Evolutionary conservation across 2,329 filamentous ascomycete genomes (phyloP).

Genomic region (Fusarium proliferatum): DNA sequence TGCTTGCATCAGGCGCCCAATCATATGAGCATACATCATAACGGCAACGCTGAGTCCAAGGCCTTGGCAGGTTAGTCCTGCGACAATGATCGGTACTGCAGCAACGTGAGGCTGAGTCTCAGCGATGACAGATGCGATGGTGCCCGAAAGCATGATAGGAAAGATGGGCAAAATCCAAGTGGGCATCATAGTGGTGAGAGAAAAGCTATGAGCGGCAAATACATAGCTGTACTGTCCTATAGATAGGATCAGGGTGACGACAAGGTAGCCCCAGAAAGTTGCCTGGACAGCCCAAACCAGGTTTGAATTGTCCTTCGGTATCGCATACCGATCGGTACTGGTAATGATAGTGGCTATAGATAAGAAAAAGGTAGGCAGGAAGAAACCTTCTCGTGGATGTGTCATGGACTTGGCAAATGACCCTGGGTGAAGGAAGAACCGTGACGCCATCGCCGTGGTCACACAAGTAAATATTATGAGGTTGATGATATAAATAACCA

Average conservation of each 20-base stretch:
- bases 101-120: constrained; percentile 66
- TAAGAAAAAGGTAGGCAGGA: constrained; percentile 78
- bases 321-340: constrained; percentile 72
- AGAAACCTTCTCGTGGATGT: constrained; percentile 75
- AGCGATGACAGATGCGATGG: constrained; percentile 74
- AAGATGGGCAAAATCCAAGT: constrained; percentile 82
- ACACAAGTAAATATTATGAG: constrained; percentile 70
- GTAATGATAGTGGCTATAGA: constrained; percentile 74
- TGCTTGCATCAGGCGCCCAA: constrained; percentile 73
- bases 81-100: constrained; percentile 72
- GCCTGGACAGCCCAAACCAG: constrained; percentile 69
- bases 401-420: constrained; percentile 66
- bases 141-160: constrained; percentile 78
- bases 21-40: constrained; percentile 78
- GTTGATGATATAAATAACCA: constrained; percentile 75
- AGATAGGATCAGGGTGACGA: constrained; percentile 67
- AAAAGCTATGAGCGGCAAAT: constrained; percentile 68
- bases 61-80: constrained; percentile 75
- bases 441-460: constrained; percentile 62
- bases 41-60: constrained; percentile 73
- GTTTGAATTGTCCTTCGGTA: constrained; percentile 63
- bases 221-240: constrained; percentile 75
- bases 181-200: constrained; percentile 75
- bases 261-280: constrained; percentile 76
- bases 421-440: constrained; percentile 70